These are phyloP conservation scores for Macroventuria anomochaeta DNA, from an alignment of 2,329 filamentous ascomycete genomes.

Conservation along the genomic window DNA sequence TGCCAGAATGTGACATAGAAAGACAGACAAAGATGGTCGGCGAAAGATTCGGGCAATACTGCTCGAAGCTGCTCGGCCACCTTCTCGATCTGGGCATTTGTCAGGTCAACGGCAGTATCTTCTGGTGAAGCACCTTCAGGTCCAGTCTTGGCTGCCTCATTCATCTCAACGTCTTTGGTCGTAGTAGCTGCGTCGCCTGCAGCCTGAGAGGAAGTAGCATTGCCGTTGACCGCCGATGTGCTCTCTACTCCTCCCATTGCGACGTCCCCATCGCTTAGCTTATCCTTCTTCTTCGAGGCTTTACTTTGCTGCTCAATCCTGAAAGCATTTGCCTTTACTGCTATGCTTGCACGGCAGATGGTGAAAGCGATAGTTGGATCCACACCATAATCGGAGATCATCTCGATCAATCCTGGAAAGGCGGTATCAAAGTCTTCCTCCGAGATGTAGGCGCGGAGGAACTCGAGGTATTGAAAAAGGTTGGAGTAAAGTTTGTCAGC, in stretches of 20 bases:
- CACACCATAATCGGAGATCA: constrained; percentile 81
- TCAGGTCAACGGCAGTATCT: not conserved
- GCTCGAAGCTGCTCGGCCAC: constrained; percentile 73
- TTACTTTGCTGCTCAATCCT: constrained; percentile 42
- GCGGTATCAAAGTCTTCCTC: constrained; percentile 77
- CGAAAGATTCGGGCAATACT: constrained; percentile 67
- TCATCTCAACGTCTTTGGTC: constrained; percentile 51
- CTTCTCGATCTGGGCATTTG: constrained; percentile 73
- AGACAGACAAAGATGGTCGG: constrained; percentile 74
- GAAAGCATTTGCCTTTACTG: constrained; percentile 48
- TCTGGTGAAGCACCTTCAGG: not conserved
- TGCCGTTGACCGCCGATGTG: constrained; percentile 11
- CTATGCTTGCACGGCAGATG: constrained; percentile 77
- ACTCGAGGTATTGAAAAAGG: constrained; percentile 85
- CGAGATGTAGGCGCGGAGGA: constrained; percentile 80
- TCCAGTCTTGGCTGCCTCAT: constrained; percentile 33
- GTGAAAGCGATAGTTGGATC: constrained; percentile 84
- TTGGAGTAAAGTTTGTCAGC: constrained; percentile 89
- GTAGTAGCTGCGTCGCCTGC: constrained; percentile 8
- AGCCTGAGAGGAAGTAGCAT: not conserved
- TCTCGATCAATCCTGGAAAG: constrained; percentile 74
- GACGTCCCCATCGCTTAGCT: constrained; percentile 60
- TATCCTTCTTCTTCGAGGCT: constrained; percentile 12
- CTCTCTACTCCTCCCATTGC: constrained; percentile 36
- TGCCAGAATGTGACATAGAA: constrained; percentile 96